Evolutionary conservation across 2,329 filamentous ascomycete species (phyloP).

Genomic region (Cordyceps cateniannulata): DNA sequence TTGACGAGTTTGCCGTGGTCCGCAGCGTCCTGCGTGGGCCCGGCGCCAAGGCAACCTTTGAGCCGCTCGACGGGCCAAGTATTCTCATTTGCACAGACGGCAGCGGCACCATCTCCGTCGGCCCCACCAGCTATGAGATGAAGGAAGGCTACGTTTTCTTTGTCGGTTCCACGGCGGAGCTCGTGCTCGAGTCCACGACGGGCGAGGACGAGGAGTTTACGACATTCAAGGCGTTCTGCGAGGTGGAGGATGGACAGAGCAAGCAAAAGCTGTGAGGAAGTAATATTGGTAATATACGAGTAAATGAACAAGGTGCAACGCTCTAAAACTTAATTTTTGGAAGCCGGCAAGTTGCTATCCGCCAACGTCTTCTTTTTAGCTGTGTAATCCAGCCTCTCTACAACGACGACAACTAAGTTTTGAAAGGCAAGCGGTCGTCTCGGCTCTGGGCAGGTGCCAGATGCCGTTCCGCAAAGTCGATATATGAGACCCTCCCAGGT

Average conservation of each 20-base stretch:
- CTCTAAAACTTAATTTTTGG: neutral
- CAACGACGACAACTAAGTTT: no score
- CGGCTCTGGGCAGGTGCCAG: no score
- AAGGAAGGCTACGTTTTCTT: slow-evolving; percentile 72
- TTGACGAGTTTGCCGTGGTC: slow-evolving; percentile 91
- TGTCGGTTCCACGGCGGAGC: slow-evolving; percentile 81
- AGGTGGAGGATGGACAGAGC: slow-evolving; percentile 50
- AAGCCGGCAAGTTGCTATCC: neutral
- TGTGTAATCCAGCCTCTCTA: no score
- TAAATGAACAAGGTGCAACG: neutral
- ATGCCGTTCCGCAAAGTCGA: no score
- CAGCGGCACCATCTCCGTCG: slow-evolving; percentile 76
- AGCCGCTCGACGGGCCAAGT: slow-evolving; percentile 79
- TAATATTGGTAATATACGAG: neutral
- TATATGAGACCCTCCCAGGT: no score
- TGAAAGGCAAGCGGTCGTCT: no score
- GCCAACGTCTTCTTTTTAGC: no score
- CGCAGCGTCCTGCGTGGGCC: slow-evolving; percentile 65
- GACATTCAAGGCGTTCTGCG: slow-evolving; percentile 91
- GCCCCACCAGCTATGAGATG: slow-evolving; percentile 69
- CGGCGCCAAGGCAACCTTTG: slow-evolving; percentile 81
- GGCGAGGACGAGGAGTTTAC: slow-evolving; percentile 59
- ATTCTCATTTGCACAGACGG: slow-evolving; percentile 88
- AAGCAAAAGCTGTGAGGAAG: slow-evolving; percentile 23
- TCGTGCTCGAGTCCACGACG: slow-evolving; percentile 64